A percentile compares a stretch with the other conserved stretches of the same genome.
phyloP scores from a whole-genome alignment of 1,139 yeast species.

The Suhomyces panamericanus region DNA sequence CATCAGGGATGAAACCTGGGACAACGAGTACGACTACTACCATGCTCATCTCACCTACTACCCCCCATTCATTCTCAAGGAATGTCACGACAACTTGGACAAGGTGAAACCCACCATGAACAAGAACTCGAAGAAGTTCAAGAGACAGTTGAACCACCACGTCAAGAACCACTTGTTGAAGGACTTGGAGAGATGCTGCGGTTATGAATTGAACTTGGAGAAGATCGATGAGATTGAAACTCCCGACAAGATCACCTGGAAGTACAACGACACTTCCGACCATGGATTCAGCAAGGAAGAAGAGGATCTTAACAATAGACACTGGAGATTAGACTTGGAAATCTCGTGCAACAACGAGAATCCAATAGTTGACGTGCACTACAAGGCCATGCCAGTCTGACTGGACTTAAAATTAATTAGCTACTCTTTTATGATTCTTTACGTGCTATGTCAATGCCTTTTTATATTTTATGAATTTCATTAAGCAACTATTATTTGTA shows the following conservation, averaged over 20 bases:
- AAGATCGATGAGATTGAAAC: conserved; percentile 53
- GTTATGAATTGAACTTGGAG: conserved; percentile 54
- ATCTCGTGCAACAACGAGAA: conserved; percentile 60
- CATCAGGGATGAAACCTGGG: conserved; percentile 73
- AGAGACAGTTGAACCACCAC: conserved; percentile 74
- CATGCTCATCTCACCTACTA: conserved; percentile 67
- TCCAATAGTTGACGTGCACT: conserved; percentile 62
- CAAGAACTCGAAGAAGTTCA: conserved; percentile 69
- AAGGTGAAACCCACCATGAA: conserved; percentile 73
- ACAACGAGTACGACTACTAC: conserved; percentile 67
- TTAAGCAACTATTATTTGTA: background rate
- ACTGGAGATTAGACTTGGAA: conserved; percentile 58
- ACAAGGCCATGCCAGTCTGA: conserved; percentile 43
- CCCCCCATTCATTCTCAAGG: conserved; percentile 72
- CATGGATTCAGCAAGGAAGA: conserved; percentile 56
- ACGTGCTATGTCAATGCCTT: conserved; percentile 5
- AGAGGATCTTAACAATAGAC: conserved; percentile 45
- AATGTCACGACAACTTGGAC: conserved; percentile 68
- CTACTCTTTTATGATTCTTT: conserved; percentile 6
- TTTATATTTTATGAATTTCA: background rate
- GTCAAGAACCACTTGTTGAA: conserved; percentile 67
- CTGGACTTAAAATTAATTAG: background rate
- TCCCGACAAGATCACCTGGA: conserved; percentile 46
- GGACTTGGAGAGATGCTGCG: conserved; percentile 64
- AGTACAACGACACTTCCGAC: conserved; percentile 50